Base-by-base conservation (phyloP, 2,329 filamentous ascomycete genomes). In the Pezicula rhizophila region DNA sequence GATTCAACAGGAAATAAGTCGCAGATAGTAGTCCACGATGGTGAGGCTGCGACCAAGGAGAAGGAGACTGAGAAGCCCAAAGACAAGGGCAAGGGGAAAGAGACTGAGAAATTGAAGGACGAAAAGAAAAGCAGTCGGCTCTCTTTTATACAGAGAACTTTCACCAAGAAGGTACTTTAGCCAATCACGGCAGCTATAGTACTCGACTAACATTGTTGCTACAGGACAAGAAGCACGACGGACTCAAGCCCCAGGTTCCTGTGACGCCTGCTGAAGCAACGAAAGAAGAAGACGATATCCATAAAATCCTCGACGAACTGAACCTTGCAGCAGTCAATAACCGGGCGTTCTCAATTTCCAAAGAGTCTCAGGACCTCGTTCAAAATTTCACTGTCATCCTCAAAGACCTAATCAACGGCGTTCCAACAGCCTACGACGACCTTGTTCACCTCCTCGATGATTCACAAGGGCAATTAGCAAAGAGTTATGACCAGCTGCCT, bases 361-460 rank as follows among this genome's bases (percentile, higher is more conserved):
- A 82, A 51, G 90, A 95, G 59, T 92, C 89, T 0, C 83, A 89
- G 52, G 85, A 89, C 54, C 77, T 96, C 26, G 79, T 96, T 45
- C 79, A 82, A 47, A 82, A 84, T 53, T 99, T 99, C 75, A 95
- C 89, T 1, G 75, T 90, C 48, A 84, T 96, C 31, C 86, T 99
- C 63, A 93, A 92, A 64, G 93, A 99, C 65, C 79, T 96, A 14
- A 80, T 93, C 60, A 91, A 90, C 64, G 93, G 93, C 53, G 93
- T 89, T 2, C 93, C 93, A 3, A 96, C 92, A 0, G 93, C 93
- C 2, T 96, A 95, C 67, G 78, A 86, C 62, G 93, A 99, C 65
- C 83, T 99, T n/a, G 82, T 74, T 2, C 60, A 64, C 12, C 74
- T 85, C 18, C 67, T 85, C 39, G 78, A 83, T 51, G 79, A 84